Evolutionary conservation across 495 filamentous ascomycete species (phyloP).

Genomic region (Apodospora peruviana): DNA sequence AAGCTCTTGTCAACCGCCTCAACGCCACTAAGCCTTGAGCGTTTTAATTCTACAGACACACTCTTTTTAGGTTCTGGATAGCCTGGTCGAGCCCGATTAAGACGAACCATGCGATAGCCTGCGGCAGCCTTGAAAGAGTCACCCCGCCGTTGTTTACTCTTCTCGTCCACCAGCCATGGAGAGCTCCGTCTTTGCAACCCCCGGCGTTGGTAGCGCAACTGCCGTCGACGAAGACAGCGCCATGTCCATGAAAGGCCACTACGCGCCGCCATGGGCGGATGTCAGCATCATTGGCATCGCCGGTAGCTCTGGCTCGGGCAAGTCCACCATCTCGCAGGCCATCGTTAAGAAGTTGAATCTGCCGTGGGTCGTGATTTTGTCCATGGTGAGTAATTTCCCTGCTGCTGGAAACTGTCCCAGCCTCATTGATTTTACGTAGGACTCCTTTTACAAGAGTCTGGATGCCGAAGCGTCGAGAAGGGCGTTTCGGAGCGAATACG

Average conservation of each 20-base stretch:
- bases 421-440: slow-evolving; percentile 44
- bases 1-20: too few relatives aligned
- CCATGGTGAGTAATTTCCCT: slow-evolving; percentile 62
- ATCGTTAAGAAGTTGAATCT: slow-evolving; percentile 86
- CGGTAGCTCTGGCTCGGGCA: slow-evolving; percentile 92
- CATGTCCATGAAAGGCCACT: slow-evolving; percentile 54
- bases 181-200: background rate
- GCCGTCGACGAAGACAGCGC: slow-evolving; percentile 8
- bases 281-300: slow-evolving; percentile 93
- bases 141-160: too few relatives aligned
- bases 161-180: background rate
- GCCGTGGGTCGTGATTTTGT: slow-evolving; percentile 96
- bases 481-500: slow-evolving; percentile 86
- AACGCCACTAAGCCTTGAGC: too few relatives aligned
- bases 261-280: slow-evolving; percentile 91
- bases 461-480: slow-evolving; percentile 62
- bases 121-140: too few relatives aligned
- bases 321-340: slow-evolving; percentile 89
- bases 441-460: slow-evolving; percentile 92
- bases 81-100: too few relatives aligned
- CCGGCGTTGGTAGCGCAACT: background rate
- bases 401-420: slow-evolving; percentile 1
- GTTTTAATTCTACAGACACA: too few relatives aligned
- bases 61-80: too few relatives aligned
- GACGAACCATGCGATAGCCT: too few relatives aligned